Percentiles rank a stretch among this genome's conserved stretches.
phyloP scores from a whole-genome alignment of 768 basidiomycete species.

The Russula earlei region DNA sequence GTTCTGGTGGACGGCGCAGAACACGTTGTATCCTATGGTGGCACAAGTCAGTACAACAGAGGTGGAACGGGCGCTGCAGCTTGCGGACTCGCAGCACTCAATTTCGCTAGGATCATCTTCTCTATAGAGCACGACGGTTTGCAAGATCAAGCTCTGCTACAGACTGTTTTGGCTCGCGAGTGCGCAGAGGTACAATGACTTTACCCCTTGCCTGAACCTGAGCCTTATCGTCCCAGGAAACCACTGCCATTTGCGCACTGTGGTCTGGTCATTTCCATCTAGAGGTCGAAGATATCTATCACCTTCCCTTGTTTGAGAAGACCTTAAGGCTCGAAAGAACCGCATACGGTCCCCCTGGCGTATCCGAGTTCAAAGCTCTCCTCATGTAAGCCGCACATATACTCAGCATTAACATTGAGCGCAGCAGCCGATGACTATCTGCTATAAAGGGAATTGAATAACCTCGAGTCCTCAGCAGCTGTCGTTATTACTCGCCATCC shows the following conservation, averaged over 20 bases:
- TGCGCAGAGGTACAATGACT: slow-evolving; percentile 30
- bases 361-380: slow-evolving; percentile 31
- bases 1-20: slow-evolving; percentile 23
- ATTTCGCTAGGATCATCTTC: slow-evolving; percentile 47
- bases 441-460: slow-evolving; percentile 22
- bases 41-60: slow-evolving; percentile 47
- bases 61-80: slow-evolving; percentile 38
- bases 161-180: slow-evolving; percentile 27
- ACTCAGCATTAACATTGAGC: neutral
- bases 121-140: slow-evolving; percentile 28
- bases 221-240: slow-evolving; percentile 34
- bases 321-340: slow-evolving; percentile 29
- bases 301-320: slow-evolving; percentile 40
- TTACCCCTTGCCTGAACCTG: neutral
- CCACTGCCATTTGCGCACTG: slow-evolving; percentile 43
- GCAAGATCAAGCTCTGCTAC: slow-evolving; percentile 26
- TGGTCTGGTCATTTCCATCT: slow-evolving; percentile 47
- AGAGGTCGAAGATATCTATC: slow-evolving; percentile 44
- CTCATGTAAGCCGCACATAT: slow-evolving; percentile 24
- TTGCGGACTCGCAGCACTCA: slow-evolving; percentile 62
- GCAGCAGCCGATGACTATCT: neutral
- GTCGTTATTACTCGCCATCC: slow-evolving; percentile 60
- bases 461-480: slow-evolving; percentile 27
- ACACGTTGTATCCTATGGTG: slow-evolving; percentile 35
- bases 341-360: slow-evolving; percentile 31